Base-by-base conservation (phyloP, 257 asterid species). In the Apocynum venetum region DNA sequence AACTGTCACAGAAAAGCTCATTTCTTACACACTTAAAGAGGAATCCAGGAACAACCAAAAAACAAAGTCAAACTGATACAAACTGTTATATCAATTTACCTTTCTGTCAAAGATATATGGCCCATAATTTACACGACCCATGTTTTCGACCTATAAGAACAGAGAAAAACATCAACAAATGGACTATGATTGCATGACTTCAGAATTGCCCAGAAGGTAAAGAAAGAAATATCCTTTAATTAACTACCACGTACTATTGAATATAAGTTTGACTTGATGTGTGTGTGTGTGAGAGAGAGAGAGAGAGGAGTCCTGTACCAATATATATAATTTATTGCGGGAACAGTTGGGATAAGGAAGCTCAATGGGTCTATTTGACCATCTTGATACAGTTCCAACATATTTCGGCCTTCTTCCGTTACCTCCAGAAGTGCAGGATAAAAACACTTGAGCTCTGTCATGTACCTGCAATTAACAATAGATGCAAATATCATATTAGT, bases 51-150 rank as follows among this genome's bases (percentile, higher is more conserved):
- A 40, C 12, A 25, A 71, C 61, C 17, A 44, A 60, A 49, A 51
- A 72, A 72, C 3, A 41, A 19, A 41, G 38, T 36, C 70, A 25
- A 25, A 69, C 53, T 66, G 65, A 73, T n/a, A 60, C 53, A 52
- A 49, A 36, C 31, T 3, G 74, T 51, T 13, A 19, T 38, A 56
- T 6, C 71, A 80, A 75, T 41, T 44, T 81, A 95, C 99, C 99
- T 95, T 93, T 82, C 86, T 86, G 87, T 93, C 99, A 71, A 89
- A 91, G 15, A 88, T 64, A 77, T 91, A 91, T 8, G 77, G 82
- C 63, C 99, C 99, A 75, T 95, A 90, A 82, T 95, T 95, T 84
- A 95, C 80, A 71, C 92, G 99, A 6, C 99, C 99, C 99, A 95
- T 91, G 89, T 95, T 95, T 82, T 95, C 99, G 52, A 95, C 97